phyloP scores from a whole-genome alignment of 768 basidiomycete genomes.

The Calocera viscosa region DNA sequence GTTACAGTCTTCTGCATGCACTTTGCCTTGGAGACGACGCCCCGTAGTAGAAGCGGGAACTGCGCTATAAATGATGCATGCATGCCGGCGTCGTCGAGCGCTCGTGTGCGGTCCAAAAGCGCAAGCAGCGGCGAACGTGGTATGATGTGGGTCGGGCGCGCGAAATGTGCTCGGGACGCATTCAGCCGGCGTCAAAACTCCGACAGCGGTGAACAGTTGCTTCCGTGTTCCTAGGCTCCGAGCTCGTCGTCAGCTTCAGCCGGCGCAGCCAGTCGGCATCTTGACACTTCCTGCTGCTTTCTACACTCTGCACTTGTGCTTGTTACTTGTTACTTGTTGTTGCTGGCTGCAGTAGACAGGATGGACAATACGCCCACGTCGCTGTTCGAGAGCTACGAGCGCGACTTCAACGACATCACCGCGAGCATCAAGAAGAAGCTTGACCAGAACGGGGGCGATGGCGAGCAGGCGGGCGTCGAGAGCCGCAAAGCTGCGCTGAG shows the following conservation, averaged over 20 bases:
- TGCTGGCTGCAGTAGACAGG: neutral
- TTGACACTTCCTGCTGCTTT: neutral
- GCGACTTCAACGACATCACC: conserved; percentile 78
- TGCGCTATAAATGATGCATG: neutral
- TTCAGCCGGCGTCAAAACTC: neutral
- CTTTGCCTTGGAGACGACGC: conserved; percentile 17
- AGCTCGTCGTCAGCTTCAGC: neutral
- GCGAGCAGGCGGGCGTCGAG: conserved; percentile 45
- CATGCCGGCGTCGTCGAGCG: neutral
- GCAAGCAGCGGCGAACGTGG: no score
- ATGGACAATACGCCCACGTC: conserved; percentile 79
- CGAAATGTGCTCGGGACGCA: neutral
- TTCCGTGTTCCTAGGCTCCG: conserved; percentile 4
- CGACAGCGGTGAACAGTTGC: neutral
- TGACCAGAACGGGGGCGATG: conserved; percentile 56
- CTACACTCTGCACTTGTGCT: no score
- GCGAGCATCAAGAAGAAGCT: conserved; percentile 64
- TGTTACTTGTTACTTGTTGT: neutral
- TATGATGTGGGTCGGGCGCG: neutral
- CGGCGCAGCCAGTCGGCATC: neutral
- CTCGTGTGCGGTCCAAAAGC: no score
- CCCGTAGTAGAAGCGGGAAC: neutral
- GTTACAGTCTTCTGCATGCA: neutral
- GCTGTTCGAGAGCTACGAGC: conserved; percentile 84
- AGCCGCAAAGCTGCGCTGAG: conserved; percentile 71